Evolutionary conservation across 495 filamentous ascomycete species (phyloP).

Genomic region (Ramalina intermedia): DNA sequence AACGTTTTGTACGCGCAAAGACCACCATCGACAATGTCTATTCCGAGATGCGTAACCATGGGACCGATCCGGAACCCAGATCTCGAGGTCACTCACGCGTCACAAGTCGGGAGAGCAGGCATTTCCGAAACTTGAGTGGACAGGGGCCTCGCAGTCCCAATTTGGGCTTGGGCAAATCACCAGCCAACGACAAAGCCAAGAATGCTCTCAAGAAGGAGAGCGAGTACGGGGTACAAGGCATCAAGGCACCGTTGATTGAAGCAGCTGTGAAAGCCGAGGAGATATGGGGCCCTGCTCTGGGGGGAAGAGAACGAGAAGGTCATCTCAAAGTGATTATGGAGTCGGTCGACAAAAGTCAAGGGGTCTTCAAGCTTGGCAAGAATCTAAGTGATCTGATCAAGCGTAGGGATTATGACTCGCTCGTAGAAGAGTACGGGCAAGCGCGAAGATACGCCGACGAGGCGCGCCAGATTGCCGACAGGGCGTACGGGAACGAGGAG

Average conservation of each 20-base stretch:
- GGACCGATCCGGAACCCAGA: slow-evolving; percentile 43
- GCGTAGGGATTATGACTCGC: slow-evolving; percentile 69
- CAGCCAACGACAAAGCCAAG: slow-evolving; percentile 48
- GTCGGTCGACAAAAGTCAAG: slow-evolving; percentile 62
- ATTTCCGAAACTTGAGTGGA: slow-evolving; percentile 16
- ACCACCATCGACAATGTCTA: slow-evolving; percentile 97
- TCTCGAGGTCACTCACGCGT: slow-evolving; percentile 39
- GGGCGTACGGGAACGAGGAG: slow-evolving; percentile 30
- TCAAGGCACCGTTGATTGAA: slow-evolving; percentile 73
- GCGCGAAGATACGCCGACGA: slow-evolving; percentile 64
- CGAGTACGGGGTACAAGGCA: slow-evolving; percentile 85
- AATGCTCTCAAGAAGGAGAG: slow-evolving; percentile 86
- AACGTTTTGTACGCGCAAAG: slow-evolving; percentile 91
- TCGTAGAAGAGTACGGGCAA: slow-evolving; percentile 73
- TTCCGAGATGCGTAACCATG: slow-evolving; percentile 88
- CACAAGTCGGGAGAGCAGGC: slow-evolving; percentile 32
- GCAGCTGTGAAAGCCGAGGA: slow-evolving; percentile 89
- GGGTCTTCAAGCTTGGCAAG: slow-evolving; percentile 63
- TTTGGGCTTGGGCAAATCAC: slow-evolving; percentile 17
- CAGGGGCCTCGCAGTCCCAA: slow-evolving; percentile 21
- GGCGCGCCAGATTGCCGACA: slow-evolving; percentile 45
- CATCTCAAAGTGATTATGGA: slow-evolving; percentile 58
- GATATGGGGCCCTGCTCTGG: slow-evolving; percentile 87
- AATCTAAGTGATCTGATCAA: slow-evolving; percentile 75
- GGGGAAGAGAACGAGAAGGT: slow-evolving; percentile 83